Conservation (phyloP, 2,329 filamentous ascomycete genomes). For the Penicillium sp. region DNA sequence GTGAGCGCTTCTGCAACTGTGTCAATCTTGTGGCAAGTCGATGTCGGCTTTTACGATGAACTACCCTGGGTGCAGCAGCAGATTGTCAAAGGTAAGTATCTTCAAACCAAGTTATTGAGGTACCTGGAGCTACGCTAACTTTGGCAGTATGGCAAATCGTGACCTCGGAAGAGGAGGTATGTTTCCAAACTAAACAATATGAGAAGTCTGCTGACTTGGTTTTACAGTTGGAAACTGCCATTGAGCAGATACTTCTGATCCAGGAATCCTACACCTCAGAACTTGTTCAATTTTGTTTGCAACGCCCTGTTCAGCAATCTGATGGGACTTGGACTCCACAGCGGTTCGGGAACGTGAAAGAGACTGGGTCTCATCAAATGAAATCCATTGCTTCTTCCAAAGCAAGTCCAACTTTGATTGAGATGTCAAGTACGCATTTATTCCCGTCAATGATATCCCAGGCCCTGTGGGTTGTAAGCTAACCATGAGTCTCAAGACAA, state of each 20-base stretch:
- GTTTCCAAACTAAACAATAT: background rate
- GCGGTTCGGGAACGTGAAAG: background rate
- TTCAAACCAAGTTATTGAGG: background rate
- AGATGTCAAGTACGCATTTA: constrained; percentile 15
- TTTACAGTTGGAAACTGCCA: constrained; percentile 5
- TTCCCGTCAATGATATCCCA: no score
- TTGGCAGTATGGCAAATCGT: constrained; percentile 12
- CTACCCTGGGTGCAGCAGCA: constrained; percentile 15
- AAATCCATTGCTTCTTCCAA: background rate
- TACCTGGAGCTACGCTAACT: background rate
- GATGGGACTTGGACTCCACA: constrained; percentile 15
- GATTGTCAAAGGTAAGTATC: constrained; percentile 16
- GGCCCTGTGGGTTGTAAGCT: background rate
- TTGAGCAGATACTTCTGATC: constrained; percentile 10
- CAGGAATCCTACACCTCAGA: constrained; percentile 6
- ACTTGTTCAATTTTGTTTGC: background rate
- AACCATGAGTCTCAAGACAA: constrained; percentile 19
- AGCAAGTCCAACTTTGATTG: constrained; percentile 5
- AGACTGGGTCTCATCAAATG: background rate
- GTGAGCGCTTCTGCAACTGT: constrained; percentile 8
- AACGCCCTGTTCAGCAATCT: constrained; percentile 7
- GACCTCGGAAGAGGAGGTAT: constrained; percentile 4
- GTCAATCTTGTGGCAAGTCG: constrained; percentile 25
- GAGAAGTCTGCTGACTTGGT: background rate
- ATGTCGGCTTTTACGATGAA: constrained; percentile 18